Evolutionary conservation across 805 yeast species (phyloP).

Genomic region (Metschnikowia shivogae): DNA sequence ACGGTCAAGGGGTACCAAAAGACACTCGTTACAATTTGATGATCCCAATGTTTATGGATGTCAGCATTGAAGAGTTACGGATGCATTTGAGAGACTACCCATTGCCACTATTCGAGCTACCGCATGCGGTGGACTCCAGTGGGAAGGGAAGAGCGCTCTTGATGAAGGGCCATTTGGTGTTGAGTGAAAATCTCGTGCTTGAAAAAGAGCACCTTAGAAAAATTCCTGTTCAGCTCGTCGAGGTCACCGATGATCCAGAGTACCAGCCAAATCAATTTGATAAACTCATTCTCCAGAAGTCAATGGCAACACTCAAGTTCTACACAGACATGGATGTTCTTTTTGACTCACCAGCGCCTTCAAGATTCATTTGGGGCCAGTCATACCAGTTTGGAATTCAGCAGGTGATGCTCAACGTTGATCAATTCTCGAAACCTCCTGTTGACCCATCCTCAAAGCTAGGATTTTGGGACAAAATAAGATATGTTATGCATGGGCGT

Average conservation of each 20-base stretch:
- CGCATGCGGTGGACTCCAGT: constrained; percentile 32
- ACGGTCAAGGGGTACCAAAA: constrained; percentile 81
- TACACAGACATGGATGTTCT: constrained; percentile 57
- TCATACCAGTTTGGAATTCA: constrained; percentile 82
- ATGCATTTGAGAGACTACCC: constrained; percentile 83
- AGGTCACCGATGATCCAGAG: constrained; percentile 35
- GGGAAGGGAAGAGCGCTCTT: constrained; percentile 22
- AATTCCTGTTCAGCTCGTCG: constrained; percentile 58
- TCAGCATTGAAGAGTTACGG: constrained; percentile 57
- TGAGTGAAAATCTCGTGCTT: constrained; percentile 59
- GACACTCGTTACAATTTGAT: constrained; percentile 65
- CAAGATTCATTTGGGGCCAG: constrained; percentile 78
- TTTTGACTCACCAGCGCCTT: constrained; percentile 52
- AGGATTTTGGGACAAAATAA: constrained; percentile 91
- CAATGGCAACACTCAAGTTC: constrained; percentile 71
- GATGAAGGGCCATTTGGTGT: constrained; percentile 60
- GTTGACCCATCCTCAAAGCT: constrained; percentile 78
- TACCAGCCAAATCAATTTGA: constrained; percentile 14
- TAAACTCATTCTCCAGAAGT: constrained; percentile 60
- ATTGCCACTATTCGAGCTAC: constrained; percentile 72
- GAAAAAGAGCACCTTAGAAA: constrained; percentile 53
- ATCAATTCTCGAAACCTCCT: constrained; percentile 85
- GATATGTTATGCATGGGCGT: constrained; percentile 73
- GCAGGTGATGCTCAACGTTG: constrained; percentile 71
- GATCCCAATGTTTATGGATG: constrained; percentile 58